Conservation (phyloP, 305 asterid species). For the Lippia alba region DNA sequence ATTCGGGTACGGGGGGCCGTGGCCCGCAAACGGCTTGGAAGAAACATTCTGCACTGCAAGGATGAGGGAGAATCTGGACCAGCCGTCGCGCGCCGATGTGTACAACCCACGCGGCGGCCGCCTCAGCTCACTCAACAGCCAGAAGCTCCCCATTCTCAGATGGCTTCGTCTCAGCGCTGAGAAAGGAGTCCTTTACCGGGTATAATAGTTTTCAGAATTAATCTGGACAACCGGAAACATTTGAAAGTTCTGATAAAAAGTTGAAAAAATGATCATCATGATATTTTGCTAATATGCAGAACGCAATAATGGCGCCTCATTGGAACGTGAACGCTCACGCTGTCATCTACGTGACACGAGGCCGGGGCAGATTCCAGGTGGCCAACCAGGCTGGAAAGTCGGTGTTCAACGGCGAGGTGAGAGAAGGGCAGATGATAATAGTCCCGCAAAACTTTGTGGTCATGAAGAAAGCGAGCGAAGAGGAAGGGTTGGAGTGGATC, state of each 20-base stretch:
- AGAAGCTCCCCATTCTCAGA: slow-evolving; percentile 55
- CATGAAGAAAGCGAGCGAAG: slow-evolving; percentile 50
- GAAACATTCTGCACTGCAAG: slow-evolving; percentile 53
- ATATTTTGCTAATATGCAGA: slow-evolving; percentile 34
- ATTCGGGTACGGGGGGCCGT: not conserved
- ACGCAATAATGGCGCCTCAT: slow-evolving; percentile 54
- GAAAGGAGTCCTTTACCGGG: slow-evolving; percentile 54
- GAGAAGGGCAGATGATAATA: slow-evolving; percentile 52
- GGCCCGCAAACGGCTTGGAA: slow-evolving; percentile 48
- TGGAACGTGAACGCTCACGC: slow-evolving; percentile 60
- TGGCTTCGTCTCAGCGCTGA: slow-evolving; percentile 57
- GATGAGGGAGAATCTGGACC: slow-evolving; percentile 44
- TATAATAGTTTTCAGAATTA: slow-evolving; percentile 14
- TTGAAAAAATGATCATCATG: too few relatives aligned
- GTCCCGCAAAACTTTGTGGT: slow-evolving; percentile 63
- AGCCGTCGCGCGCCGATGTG: slow-evolving; percentile 46
- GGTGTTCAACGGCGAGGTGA: slow-evolving; percentile 59
- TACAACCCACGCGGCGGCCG: slow-evolving; percentile 65
- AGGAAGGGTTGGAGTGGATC: slow-evolving; percentile 63
- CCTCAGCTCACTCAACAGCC: slow-evolving; percentile 53
- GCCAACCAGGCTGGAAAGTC: slow-evolving; percentile 49
- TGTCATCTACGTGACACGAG: slow-evolving; percentile 49
- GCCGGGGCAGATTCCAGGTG: slow-evolving; percentile 58
- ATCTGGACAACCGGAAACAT: too few relatives aligned
- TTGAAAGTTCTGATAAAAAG: too few relatives aligned